These are phyloP conservation scores for Quercus robur DNA, from an alignment of 306 rosid species.

Conservation along the genomic window DNA sequence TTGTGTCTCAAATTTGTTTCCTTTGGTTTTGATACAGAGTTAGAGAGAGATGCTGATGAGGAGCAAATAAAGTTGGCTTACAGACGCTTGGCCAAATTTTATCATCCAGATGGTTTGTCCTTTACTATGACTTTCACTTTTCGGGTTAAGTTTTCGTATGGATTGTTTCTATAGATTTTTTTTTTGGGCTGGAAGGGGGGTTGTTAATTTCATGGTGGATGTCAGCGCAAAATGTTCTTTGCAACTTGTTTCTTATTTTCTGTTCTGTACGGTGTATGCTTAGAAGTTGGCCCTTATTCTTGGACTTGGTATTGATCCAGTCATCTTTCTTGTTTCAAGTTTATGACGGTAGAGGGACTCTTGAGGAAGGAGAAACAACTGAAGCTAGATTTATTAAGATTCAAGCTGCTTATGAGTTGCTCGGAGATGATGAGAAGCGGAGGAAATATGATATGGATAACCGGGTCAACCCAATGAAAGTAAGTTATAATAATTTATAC, in stretches of 20 bases:
- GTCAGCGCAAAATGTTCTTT: neutral
- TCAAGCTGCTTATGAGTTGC: conserved; percentile 97
- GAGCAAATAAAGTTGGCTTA: conserved; percentile 86
- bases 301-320: conserved; percentile 3
- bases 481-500: conserved; percentile 27
- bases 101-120: conserved; percentile 94
- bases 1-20: conserved; percentile 7
- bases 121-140: conserved; percentile 2
- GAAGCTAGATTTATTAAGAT: conserved; percentile 93
- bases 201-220: neutral
- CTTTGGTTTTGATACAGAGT: conserved; percentile 40
- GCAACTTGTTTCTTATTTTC: neutral
- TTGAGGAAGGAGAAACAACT: conserved; percentile 93
- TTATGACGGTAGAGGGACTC: conserved; percentile 85
- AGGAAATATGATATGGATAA: conserved; percentile 76
- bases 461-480: conserved; percentile 90
- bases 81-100: conserved; percentile 88
- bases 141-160: neutral
- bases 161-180: neutral
- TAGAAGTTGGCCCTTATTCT: neutral
- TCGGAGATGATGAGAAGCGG: conserved; percentile 61
- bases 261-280: neutral
- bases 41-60: conserved; percentile 78
- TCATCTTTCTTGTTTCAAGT: conserved; percentile 33
- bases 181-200: neutral